These are phyloP conservation scores for Trichosporon ovoides DNA, from an alignment of 1,284 basidiomycete genomes.

Conservation along the genomic window DNA sequence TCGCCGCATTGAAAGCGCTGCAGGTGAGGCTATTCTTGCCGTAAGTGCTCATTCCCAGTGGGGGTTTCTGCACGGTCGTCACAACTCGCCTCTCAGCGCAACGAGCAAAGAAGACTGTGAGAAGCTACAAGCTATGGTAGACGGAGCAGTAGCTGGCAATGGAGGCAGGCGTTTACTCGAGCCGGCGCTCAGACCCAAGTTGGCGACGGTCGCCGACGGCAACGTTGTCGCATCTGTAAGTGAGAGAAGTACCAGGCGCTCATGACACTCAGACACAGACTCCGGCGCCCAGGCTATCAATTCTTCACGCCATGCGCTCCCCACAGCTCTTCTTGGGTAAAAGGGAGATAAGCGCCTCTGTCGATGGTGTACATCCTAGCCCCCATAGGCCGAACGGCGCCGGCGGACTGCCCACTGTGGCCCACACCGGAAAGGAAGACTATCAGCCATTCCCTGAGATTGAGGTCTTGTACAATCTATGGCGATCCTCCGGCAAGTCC, in stretches of 20 bases:
- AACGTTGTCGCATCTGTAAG: slow-evolving; percentile 21
- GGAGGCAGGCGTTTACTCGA: too few relatives aligned
- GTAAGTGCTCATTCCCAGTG: slow-evolving; percentile 21
- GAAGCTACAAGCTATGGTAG: neutral
- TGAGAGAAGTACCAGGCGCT: neutral
- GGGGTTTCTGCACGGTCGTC: slow-evolving; percentile 27
- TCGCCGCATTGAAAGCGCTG: slow-evolving; percentile 27
- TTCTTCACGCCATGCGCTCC: slow-evolving; percentile 13
- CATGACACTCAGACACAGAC: slow-evolving; percentile 6
- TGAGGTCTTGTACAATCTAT: slow-evolving; percentile 32
- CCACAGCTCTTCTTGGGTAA: slow-evolving; percentile 8
- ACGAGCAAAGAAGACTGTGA: neutral
- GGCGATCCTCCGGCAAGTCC: slow-evolving; percentile 32
- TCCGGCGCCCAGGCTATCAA: slow-evolving; percentile 17
- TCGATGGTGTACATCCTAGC: too few relatives aligned
- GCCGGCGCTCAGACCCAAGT: neutral
- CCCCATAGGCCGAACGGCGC: too few relatives aligned
- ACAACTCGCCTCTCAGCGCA: slow-evolving; percentile 26
- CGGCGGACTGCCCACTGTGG: neutral
- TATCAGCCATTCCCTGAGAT: slow-evolving; percentile 25
- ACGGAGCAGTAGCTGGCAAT: neutral
- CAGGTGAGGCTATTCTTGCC: slow-evolving; percentile 22
- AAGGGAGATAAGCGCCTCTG: too few relatives aligned
- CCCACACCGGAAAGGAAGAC: neutral
- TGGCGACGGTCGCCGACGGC: slow-evolving; percentile 11